Evolutionary conservation across 345 rosid genomes (phyloP), one percentile per base, ranked within the genome.

Genomic region (Eucalyptus lansdowneana): DNA sequence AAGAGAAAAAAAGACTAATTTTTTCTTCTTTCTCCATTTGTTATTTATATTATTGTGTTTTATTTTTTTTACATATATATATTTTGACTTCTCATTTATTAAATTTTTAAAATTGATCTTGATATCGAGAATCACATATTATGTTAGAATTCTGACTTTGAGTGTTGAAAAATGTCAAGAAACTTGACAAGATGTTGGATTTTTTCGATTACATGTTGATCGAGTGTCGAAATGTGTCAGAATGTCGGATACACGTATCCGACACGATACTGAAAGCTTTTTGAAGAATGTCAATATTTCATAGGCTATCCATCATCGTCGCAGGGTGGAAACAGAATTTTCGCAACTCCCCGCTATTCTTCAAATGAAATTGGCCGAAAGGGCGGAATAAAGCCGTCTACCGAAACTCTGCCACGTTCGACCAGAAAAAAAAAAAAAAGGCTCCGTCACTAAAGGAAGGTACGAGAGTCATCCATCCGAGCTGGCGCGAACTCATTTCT

Each of bases 221-320:
- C 1, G 51, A 50, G 3, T 50, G 51, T 50, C 0, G 0, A 2
- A 50, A 50, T 14, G 51, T 50, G 6, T 14, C 6, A 50, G 1
- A 49, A 49, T 50, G 3, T 50, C 1, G 3, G 0, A 50, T 50
- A 14, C 0, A 6, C 14, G 17, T 50, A 50, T 50, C 51, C 1
- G 1, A 50, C 2, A 50, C 3, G 1, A 50, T 3, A 14, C 17
- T n/a, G 6, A 14, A 14, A 0, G 3, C 3, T 50, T 6, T 6
- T 50, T 14, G 51, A 0, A 50, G 7, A 50, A 50, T 15, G 53
- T 15, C 1, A 1, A 50, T 50, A 0, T 6, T 50, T 14, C 17
- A 14, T 50, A 14, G 0, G 21, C 21, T 53, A 53, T 22, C 24
- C 47, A 42, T 76, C 15, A 44, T 76, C 27, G 4, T 8, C 47